Evolutionary conservation across 2,329 filamentous ascomycete genomes (phyloP).

Genomic region (Colletotrichum aenigma): DNA sequence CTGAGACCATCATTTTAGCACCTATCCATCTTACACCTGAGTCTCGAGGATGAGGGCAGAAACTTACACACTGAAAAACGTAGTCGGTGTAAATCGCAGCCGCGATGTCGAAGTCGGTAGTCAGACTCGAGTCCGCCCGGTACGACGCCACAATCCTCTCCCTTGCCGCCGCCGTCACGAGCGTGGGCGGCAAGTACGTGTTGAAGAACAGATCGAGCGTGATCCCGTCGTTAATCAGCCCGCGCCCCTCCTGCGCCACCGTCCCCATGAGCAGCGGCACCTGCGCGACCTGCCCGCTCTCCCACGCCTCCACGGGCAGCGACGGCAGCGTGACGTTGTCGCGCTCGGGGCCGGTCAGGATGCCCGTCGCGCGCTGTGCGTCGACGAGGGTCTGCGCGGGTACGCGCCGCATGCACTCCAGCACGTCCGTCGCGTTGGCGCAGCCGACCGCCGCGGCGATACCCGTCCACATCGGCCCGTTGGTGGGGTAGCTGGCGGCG

Average conservation of each 20-base stretch:
- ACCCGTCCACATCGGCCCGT: slow-evolving; percentile 19
- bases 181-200: slow-evolving; percentile 17
- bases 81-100: slow-evolving; percentile 30
- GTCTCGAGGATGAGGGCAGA: not conserved
- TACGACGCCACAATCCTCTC: slow-evolving; percentile 23
- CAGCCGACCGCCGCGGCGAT: slow-evolving; percentile 22
- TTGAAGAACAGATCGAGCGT: slow-evolving; percentile 23
- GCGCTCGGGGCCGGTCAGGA: not conserved
- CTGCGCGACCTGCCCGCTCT: slow-evolving; percentile 13
- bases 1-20: slow-evolving; percentile 2
- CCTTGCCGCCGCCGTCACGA: not conserved
- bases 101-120: slow-evolving; percentile 27
- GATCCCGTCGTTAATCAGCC: slow-evolving; percentile 25
- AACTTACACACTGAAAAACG: slow-evolving; percentile 29
- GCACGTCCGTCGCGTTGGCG: not conserved
- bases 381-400: slow-evolving; percentile 16
- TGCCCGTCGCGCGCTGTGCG: not conserved
- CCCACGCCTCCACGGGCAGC: slow-evolving; percentile 19
- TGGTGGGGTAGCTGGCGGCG: not conserved
- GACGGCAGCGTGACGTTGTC: slow-evolving; percentile 14
- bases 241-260: slow-evolving; percentile 27
- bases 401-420: not conserved
- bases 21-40: accelerated
- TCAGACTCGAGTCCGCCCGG: not conserved
- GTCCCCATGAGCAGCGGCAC: slow-evolving; percentile 30